A percentile compares a stretch with the other conserved stretches of the same genome.
Evolutionary conservation across 2,329 filamentous ascomycete genomes (phyloP).

Genomic region (Cercospora janseana): DNA sequence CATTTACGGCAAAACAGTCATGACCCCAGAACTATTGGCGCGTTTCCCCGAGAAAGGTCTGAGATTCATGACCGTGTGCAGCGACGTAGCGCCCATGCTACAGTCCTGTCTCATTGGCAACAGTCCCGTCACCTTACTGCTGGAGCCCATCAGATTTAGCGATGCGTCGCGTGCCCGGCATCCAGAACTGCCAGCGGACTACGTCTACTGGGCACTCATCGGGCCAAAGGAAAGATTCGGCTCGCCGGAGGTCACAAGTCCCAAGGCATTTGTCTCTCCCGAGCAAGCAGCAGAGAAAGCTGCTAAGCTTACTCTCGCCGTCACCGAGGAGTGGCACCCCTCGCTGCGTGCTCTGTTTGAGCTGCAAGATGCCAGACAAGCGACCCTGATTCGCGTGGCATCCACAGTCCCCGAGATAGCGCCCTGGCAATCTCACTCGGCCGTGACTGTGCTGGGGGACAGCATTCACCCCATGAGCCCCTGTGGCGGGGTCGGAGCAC

Average conservation of each 20-base stretch:
- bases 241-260: slow-evolving; percentile 3
- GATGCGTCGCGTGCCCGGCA: slow-evolving; percentile 17
- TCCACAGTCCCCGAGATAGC: slow-evolving; percentile 38
- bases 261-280: slow-evolving; percentile 7
- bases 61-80: slow-evolving; percentile 25
- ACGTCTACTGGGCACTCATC: slow-evolving; percentile 29
- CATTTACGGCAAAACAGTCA: slow-evolving; percentile 31
- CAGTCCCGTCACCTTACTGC: slow-evolving; percentile 25
- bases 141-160: slow-evolving; percentile 26
- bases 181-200: slow-evolving; percentile 22
- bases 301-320: slow-evolving; percentile 20
- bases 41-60: slow-evolving; percentile 23
- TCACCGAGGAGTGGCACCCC: slow-evolving; percentile 27
- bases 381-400: slow-evolving; percentile 38
- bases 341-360: slow-evolving; percentile 25
- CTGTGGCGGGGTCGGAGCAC: slow-evolving; percentile 48
- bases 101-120: slow-evolving; percentile 28
- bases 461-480: slow-evolving; percentile 50
- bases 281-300: slow-evolving; percentile 14
- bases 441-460: slow-evolving; percentile 47
- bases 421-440: slow-evolving; percentile 34
- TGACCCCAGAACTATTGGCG: slow-evolving; percentile 23
- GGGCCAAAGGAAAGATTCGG: slow-evolving; percentile 26
- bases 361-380: slow-evolving; percentile 29
- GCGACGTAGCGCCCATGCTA: slow-evolving; percentile 23